phyloP scores from a whole-genome alignment of 2,329 filamentous ascomycete species.

The Thelonectria discophora region DNA sequence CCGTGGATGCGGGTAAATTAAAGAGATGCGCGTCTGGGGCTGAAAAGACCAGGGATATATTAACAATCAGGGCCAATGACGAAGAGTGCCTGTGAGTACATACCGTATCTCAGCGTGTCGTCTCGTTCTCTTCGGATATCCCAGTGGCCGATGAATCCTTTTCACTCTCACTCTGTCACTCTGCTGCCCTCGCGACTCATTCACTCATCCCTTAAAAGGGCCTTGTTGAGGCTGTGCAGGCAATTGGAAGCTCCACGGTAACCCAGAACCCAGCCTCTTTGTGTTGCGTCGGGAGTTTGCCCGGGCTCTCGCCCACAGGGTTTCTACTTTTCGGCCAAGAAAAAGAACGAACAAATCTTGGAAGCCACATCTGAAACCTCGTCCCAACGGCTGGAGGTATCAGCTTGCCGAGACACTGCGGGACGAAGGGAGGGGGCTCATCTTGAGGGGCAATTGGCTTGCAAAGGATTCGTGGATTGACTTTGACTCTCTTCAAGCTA shows the following conservation, averaged over 20 bases:
- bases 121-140: conserved; percentile 13
- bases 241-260: conserved; percentile 10
- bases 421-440: not conserved
- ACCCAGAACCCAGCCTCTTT: not conserved
- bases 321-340: not conserved
- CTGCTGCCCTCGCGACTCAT: not conserved
- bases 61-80: no score
- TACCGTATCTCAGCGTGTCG: no score
- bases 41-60: conserved; percentile 24
- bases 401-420: conserved; percentile 10
- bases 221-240: conserved; percentile 10
- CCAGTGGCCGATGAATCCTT: conserved; percentile 3
- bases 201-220: not conserved
- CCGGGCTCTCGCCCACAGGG: not conserved
- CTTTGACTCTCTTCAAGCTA: no score
- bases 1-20: not conserved
- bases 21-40: conserved; percentile 29
- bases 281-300: conserved; percentile 9
- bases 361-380: conserved; percentile 23
- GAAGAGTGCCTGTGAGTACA: no score
- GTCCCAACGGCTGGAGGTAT: conserved; percentile 14
- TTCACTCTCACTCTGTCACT: not conserved
- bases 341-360: not conserved
- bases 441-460: not conserved
- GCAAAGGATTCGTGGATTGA: no score